Conservation (phyloP, 257 asterid species). For the Solanum tarapatanum region DNA sequence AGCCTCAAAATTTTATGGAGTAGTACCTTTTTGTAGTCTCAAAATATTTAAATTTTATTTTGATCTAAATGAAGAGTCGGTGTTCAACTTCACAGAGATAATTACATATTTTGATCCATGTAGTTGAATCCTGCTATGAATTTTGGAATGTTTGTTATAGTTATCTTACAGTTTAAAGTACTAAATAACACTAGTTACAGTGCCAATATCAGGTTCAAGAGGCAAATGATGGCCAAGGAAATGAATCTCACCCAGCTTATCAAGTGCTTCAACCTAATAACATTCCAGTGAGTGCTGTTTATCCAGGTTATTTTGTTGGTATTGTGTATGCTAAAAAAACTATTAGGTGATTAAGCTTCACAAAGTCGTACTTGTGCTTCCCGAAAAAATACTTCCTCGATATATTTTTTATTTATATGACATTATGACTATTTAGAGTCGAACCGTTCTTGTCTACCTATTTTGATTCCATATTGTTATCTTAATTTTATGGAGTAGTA, state of each 20-base stretch:
- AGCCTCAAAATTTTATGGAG: not conserved
- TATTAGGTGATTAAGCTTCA: not conserved
- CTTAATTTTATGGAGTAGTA: not conserved
- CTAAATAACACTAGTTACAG: not conserved
- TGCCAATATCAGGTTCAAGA: not conserved
- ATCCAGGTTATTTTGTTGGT: not conserved
- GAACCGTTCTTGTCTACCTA: not conserved
- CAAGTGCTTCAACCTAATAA: not conserved
- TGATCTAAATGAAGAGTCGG: not conserved
- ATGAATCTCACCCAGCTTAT: not conserved
- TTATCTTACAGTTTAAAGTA: not conserved
- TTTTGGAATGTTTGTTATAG: not conserved
- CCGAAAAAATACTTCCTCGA: not conserved
- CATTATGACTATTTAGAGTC: not conserved
- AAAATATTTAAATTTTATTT: not conserved
- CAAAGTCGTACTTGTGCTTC: not conserved
- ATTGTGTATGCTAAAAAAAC: not conserved
- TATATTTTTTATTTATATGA: not conserved
- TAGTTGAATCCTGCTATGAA: not conserved
- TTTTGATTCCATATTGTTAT: not conserved
- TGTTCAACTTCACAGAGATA: not conserved
- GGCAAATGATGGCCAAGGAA: not conserved
- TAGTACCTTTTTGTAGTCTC: not conserved
- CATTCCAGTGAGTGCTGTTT: slow-evolving; percentile 5
- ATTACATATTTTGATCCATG: not conserved